Conservation (phyloP, 2,329 filamentous ascomycete genomes). For the Epichloe aotearoae region DNA sequence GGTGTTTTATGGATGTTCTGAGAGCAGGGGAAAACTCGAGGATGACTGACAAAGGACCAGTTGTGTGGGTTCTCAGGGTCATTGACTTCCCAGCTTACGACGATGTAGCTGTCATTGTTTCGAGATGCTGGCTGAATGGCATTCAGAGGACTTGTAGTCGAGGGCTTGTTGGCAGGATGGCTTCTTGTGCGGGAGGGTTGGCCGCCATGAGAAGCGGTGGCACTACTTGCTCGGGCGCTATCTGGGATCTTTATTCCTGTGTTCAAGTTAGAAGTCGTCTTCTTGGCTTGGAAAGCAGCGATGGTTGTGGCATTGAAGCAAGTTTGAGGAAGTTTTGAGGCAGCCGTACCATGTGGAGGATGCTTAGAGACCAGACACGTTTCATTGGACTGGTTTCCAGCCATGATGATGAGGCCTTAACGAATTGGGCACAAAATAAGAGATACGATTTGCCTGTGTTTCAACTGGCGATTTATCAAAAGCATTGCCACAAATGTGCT, state of each 20-base stretch:
- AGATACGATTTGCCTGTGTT: not conserved
- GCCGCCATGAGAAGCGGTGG: not conserved
- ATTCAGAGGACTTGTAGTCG: constrained; percentile 19
- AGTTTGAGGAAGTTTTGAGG: not conserved
- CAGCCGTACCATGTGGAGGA: not conserved
- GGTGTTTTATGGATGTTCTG: not conserved
- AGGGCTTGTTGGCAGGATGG: constrained; percentile 23
- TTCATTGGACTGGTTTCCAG: not conserved
- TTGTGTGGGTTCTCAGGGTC: constrained; percentile 42
- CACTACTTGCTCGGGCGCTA: not conserved
- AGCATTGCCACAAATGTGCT: not conserved
- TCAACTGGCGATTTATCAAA: not conserved
- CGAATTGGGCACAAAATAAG: not conserved
- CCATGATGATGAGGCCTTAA: not conserved
- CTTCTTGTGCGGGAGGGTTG: not conserved
- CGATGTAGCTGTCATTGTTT: constrained; percentile 18
- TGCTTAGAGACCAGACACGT: not conserved
- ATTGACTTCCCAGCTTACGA: constrained; percentile 32
- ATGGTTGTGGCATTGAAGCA: not conserved
- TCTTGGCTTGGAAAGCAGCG: not conserved
- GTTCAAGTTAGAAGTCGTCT: not conserved
- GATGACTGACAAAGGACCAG: constrained; percentile 26
- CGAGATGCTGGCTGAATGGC: constrained; percentile 20
- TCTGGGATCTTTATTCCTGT: constrained; percentile 18
- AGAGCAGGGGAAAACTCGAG: not conserved